Percentiles rank a stretch among this genome's conserved stretches.
Conservation (phyloP, 805 yeast species). For the Nakazawaea molendinolei region DNA sequence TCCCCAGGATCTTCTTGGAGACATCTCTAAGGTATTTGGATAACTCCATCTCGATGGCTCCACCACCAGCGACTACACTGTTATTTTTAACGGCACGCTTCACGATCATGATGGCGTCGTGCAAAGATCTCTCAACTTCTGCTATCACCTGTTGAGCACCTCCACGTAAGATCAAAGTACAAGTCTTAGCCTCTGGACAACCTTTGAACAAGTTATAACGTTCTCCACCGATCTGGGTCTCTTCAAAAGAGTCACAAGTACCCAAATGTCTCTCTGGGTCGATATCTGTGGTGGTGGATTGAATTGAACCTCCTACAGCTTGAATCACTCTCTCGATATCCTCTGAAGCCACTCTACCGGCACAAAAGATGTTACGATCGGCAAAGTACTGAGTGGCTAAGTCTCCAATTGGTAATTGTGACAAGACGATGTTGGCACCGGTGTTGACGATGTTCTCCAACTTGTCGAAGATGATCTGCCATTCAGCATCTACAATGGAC, state of each 20-base stretch:
- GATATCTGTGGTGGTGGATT: slow-evolving; percentile 71
- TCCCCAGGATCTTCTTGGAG: slow-evolving; percentile 86
- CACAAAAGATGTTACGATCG: slow-evolving; percentile 92
- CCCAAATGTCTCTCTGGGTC: slow-evolving; percentile 70
- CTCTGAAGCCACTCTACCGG: slow-evolving; percentile 85
- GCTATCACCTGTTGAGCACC: slow-evolving; percentile 99
- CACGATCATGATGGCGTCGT: slow-evolving; percentile 98
- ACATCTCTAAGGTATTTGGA: slow-evolving; percentile 83
- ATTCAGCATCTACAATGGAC: slow-evolving; percentile 97
- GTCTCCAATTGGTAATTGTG: slow-evolving; percentile 96
- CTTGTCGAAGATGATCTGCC: slow-evolving; percentile 88
- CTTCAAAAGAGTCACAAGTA: slow-evolving; percentile 81
- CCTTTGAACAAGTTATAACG: slow-evolving; percentile 91
- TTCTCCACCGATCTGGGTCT: slow-evolving; percentile 92
- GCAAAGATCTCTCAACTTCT: slow-evolving; percentile 95
- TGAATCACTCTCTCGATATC: slow-evolving; percentile 89
- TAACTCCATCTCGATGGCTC: slow-evolving; percentile 97
- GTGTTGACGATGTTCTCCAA: slow-evolving; percentile 73
- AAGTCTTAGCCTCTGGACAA: slow-evolving; percentile 86
- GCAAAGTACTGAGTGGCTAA: slow-evolving; percentile 98
- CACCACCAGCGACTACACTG: slow-evolving; percentile 95
- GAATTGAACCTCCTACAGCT: slow-evolving; percentile 92
- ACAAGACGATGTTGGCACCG: slow-evolving; percentile 89
- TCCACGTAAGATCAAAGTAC: slow-evolving; percentile 90
- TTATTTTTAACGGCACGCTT: slow-evolving; percentile 88